Evolutionary conservation across 75 land plant species (phyloP).

Genomic region (Selaginella tamariscina): DNA sequence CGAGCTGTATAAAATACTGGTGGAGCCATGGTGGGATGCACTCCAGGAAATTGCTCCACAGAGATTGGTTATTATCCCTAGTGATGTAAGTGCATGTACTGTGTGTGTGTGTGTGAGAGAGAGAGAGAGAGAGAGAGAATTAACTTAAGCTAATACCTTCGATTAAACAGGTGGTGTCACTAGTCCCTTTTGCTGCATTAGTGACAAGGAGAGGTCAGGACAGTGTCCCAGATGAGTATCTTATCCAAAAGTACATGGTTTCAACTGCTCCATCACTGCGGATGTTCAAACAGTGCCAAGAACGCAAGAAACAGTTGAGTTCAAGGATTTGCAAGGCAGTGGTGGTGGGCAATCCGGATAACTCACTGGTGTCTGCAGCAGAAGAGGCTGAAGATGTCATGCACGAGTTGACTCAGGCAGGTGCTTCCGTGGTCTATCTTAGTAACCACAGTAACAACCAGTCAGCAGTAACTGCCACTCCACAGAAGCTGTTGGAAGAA

Average conservation of each 20-base stretch:
- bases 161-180: not conserved
- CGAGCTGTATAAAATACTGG: not conserved
- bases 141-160: not conserved
- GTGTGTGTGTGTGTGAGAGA: not conserved
- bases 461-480: too few species aligned
- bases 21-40: not conserved
- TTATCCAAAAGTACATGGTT: not conserved
- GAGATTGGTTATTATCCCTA: not conserved
- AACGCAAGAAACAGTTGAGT: not conserved
- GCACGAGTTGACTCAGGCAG: not conserved
- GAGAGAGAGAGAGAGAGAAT: too few species aligned
- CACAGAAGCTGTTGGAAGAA: not conserved
- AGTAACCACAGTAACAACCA: not conserved
- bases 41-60: not conserved
- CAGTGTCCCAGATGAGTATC: not conserved
- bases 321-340: not conserved
- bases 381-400: not conserved
- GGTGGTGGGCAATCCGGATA: not conserved
- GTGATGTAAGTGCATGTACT: not conserved
- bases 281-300: not conserved
- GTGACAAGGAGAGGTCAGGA: not conserved
- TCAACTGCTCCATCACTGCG: not conserved
- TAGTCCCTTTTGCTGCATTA: not conserved
- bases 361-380: not conserved
- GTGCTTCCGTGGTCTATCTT: not conserved